Evolutionary conservation across 2,329 filamentous ascomycete genomes (phyloP).

Genomic region (Botrytis porri): DNA sequence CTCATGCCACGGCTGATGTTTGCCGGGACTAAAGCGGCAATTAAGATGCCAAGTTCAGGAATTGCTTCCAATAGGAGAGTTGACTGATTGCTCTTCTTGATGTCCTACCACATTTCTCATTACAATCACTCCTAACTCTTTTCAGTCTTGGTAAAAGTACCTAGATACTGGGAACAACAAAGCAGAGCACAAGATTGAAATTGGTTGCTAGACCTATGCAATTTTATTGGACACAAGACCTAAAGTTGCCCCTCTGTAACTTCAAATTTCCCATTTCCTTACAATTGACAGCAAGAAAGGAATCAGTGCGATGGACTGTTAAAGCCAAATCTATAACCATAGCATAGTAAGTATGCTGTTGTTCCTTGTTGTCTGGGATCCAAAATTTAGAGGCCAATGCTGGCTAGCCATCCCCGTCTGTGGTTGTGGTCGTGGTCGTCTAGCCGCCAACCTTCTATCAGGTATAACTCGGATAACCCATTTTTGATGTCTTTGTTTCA

Average conservation of each 20-base stretch:
- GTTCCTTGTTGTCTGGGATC: not conserved
- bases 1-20: not conserved
- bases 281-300: not conserved
- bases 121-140: not conserved
- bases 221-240: not conserved
- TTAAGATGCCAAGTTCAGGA: not conserved
- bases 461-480: not conserved
- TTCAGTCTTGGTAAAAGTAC: not conserved
- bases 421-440: not conserved
- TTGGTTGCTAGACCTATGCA: not conserved
- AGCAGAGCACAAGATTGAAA: not conserved
- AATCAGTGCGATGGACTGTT: not conserved
- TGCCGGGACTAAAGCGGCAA: not conserved
- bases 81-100: not conserved
- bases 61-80: not conserved
- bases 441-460: not conserved
- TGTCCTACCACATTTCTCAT: not conserved
- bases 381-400: not conserved
- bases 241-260: not conserved
- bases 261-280: not conserved
- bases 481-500: not conserved
- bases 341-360: not conserved
- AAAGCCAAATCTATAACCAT: not conserved
- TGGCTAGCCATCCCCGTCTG: not conserved
- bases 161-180: not conserved